phyloP scores from a whole-genome alignment of 495 filamentous ascomycete species.

The Penicillium coffeae region DNA sequence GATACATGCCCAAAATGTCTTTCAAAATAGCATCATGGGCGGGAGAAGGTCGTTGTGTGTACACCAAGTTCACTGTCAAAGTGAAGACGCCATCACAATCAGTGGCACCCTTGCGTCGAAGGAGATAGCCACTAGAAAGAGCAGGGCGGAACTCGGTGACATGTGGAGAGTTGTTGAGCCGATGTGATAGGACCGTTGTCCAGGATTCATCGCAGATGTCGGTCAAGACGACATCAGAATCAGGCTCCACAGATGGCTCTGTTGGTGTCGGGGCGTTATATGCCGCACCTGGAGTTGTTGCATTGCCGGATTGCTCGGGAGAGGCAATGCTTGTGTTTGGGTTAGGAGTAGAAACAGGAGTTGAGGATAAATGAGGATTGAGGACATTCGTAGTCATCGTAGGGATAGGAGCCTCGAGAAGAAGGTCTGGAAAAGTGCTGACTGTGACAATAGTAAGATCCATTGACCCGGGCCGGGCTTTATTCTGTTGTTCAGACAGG shows the following conservation, averaged over 20 bases:
- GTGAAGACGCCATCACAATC: slow-evolving; percentile 59
- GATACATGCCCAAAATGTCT: slow-evolving; percentile 72
- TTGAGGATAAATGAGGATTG: slow-evolving; percentile 32
- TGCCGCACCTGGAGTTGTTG: slow-evolving; percentile 25
- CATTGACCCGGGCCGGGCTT: slow-evolving; percentile 41
- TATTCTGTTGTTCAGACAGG: slow-evolving; percentile 43
- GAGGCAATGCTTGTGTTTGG: slow-evolving; percentile 41
- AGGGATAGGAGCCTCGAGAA: slow-evolving; percentile 42
- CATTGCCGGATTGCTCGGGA: slow-evolving; percentile 40
- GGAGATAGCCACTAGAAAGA: slow-evolving; percentile 68
- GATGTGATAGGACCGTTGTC: slow-evolving; percentile 68
- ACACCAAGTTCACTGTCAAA: slow-evolving; percentile 64
- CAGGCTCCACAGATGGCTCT: slow-evolving; percentile 52
- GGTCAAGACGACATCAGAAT: slow-evolving; percentile 68
- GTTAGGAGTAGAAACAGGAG: slow-evolving; percentile 44
- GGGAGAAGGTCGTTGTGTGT: slow-evolving; percentile 43
- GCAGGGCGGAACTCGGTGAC: slow-evolving; percentile 60
- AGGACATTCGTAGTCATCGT: slow-evolving; percentile 31
- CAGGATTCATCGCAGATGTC: slow-evolving; percentile 80
- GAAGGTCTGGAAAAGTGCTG: slow-evolving; percentile 62
- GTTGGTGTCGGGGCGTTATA: slow-evolving; percentile 56
- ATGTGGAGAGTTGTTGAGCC: slow-evolving; percentile 63
- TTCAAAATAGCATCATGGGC: slow-evolving; percentile 58
- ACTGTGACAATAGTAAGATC: slow-evolving; percentile 61
- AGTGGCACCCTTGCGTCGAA: slow-evolving; percentile 65